Base-by-base conservation (phyloP, 2,329 filamentous ascomycete genomes). In the Fusarium mexicanum region DNA sequence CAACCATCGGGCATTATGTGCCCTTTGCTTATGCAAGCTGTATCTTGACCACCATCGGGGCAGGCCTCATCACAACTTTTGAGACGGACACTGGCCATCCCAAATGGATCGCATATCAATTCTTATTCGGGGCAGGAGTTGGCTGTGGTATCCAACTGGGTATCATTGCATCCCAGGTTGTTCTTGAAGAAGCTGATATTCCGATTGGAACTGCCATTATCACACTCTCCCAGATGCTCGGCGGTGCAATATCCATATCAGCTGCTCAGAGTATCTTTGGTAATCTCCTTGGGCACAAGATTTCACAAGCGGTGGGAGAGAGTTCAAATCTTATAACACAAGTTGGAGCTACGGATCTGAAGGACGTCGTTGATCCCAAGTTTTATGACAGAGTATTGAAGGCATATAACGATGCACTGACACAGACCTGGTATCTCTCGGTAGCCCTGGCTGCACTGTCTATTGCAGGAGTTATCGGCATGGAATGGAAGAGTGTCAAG, bases 21-120 rank as follows among this genome's bases (percentile, higher is more conserved):
- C 59, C 47, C 5, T 40, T 44, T 29, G 43, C 43, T 22, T 24
- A 53, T 18, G 24, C 37, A 16, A 24, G 35, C 29, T 29, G 10
- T 24, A 37, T 62, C 37, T 9, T 55, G 51, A 33, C 81, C 80
- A 4, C 82, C 5, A 70, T 86, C 14, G 84, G 82, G 7, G 78
- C 81, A 9, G 84, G 85, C 5, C 75, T 85, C 10, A 70, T 86
- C 18, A 85, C 84, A 67, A 81, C 79, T 9, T 76, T 86, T 12
- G 77, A 81, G n/a, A 69, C 81, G 14, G 67, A 79, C 47, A 83
- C 84, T 13, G 64, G 79, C 9, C 79, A 80, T 1, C 83, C 78
- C 13, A 79, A 80, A 44, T 88, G 86, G 86, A 85, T 88, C 33
- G 86, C 86, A 10, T 88, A 86, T 73, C 86, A 88, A 78, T 79